A percentile compares a stretch with the other conserved stretches of the same genome.
These are phyloP conservation scores for Datura wrightii DNA, from an alignment of 257 asterid species.

Conservation along the genomic window DNA sequence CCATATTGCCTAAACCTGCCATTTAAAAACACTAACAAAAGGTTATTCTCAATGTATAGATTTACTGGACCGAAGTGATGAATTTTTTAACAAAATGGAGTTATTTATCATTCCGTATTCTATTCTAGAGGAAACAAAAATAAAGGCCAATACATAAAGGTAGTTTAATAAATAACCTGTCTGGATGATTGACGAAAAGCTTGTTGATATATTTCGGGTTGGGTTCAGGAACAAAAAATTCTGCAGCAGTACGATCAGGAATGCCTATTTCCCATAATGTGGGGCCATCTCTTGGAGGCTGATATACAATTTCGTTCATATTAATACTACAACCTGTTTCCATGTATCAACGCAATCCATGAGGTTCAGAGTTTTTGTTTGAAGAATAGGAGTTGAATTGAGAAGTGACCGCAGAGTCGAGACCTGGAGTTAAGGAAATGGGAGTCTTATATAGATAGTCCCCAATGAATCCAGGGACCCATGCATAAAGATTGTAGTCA, in stretches of 20 bases:
- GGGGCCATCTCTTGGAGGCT: slow-evolving; percentile 39
- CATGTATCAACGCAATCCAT: background rate
- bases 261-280: slow-evolving; percentile 43
- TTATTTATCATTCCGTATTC: background rate
- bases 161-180: background rate
- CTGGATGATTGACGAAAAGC: slow-evolving; percentile 38
- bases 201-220: slow-evolving; percentile 36
- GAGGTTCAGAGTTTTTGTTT: background rate
- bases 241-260: slow-evolving; percentile 37
- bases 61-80: background rate
- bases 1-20: slow-evolving; percentile 91
- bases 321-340: slow-evolving; percentile 28
- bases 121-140: background rate
- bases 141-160: background rate
- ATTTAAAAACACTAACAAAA: slow-evolving; percentile 15
- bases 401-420: background rate
- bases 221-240: slow-evolving; percentile 39
- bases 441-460: slow-evolving; percentile 49
- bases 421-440: slow-evolving; percentile 61
- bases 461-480: slow-evolving; percentile 79
- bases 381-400: background rate
- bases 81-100: background rate
- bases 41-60: background rate
- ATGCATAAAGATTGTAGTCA: slow-evolving; percentile 65
- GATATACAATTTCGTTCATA: slow-evolving; percentile 30